Evolutionary conservation across 2,329 filamentous ascomycete species (phyloP), one percentile per base, ranked within the genome.

Genomic region (Colletotrichum sp.): DNA sequence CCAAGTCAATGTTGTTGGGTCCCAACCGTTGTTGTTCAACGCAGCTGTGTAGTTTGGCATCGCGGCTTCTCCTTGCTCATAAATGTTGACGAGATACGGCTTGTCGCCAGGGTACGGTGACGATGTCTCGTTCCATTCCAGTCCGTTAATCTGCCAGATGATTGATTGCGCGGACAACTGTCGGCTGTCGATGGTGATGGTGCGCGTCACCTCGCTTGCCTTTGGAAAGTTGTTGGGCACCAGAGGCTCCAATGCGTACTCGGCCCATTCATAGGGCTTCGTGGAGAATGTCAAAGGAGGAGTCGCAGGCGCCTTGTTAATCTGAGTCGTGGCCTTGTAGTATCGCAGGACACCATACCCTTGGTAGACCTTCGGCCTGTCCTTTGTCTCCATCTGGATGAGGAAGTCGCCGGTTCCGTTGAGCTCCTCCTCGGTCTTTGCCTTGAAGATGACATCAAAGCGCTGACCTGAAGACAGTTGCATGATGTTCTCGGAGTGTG

Each of bases 401-500:
- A 84, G 83, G 71, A 84, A 89, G 51, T 85, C 82, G 4, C 82
- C 82, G 0, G 59, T 73, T 6, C 59, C 70, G 24, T 55, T 47
- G 3, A 91, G 80, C 75, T 91, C 85, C 1, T 82, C 81, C 55
- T 75, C 76, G 1, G 83, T 83, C 76, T 92, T 92, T 2, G 90
- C 85, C 15, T 82, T 84, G 36, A 93, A 82, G 3, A 93, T 82
- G 0, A 87, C 83, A 74, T 90, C 90, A 78, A 89, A 93, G n/a
- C 91, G 87, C 77, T 93, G 91, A 0, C 91, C 91, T 7, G 85
- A 82, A 9, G 85, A 86, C 7, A 93, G 77, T 76, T 92, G 90
- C 66, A 93, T 83, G 75, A 87, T 86, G 27, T 85, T 81, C 2
- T 86, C 86, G 0, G 77, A 76, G 21, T 84, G 82, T 0, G 87